phyloP scores from a whole-genome alignment of 192 early-diverging fungal genomes.

The Backusella morwellensis region DNA sequence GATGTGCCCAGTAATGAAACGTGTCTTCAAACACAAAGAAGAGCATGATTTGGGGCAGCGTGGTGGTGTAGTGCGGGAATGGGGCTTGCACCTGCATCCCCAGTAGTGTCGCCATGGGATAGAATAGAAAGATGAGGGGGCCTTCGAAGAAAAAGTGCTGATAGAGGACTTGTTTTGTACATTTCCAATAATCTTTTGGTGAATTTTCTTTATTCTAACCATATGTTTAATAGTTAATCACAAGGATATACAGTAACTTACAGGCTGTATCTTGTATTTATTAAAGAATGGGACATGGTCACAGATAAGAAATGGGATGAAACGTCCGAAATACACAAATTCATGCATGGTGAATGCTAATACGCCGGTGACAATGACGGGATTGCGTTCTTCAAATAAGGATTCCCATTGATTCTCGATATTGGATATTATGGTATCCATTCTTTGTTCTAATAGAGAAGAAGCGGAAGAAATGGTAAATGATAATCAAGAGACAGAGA shows the following conservation, averaged over 20 bases:
- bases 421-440: background rate
- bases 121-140: constrained; percentile 86
- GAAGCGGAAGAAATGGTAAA: too few relatives aligned
- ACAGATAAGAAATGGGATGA: constrained; percentile 77
- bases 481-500: background rate
- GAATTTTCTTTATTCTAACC: constrained; percentile 62
- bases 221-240: too few relatives aligned
- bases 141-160: constrained; percentile 81
- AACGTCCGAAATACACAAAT: constrained; percentile 87
- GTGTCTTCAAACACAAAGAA: constrained; percentile 89
- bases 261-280: constrained; percentile 89
- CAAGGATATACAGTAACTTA: background rate
- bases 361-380: constrained; percentile 65
- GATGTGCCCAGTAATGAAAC: constrained; percentile 90
- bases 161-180: constrained; percentile 61
- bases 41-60: constrained; percentile 58
- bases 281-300: constrained; percentile 85
- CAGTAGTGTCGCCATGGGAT: constrained; percentile 77
- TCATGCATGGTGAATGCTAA: constrained; percentile 87
- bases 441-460: background rate
- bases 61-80: constrained; percentile 66
- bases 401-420: constrained; percentile 58
- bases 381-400: constrained; percentile 66
- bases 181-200: constrained; percentile 66
- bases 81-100: constrained; percentile 87